These are phyloP conservation scores for Hygrophorus pudorinus DNA, from an alignment of 768 basidiomycete species.

Conservation along the genomic window DNA sequence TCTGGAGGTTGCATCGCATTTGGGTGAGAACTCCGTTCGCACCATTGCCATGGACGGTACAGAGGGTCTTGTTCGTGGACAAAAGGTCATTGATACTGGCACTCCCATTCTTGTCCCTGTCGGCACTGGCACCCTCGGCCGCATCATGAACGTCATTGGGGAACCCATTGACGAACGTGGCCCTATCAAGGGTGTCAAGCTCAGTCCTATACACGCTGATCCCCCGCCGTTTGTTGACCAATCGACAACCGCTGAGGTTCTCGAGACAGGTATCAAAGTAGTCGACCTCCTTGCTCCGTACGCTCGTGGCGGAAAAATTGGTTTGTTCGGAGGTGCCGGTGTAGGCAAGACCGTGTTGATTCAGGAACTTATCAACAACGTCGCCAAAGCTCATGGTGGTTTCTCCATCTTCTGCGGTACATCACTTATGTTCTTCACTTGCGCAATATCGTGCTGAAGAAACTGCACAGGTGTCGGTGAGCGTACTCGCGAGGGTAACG, in stretches of 20 bases:
- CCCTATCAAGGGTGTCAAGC: slow-evolving; percentile 92
- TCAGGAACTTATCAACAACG: slow-evolving; percentile 99
- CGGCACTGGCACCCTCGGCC: slow-evolving; percentile 87
- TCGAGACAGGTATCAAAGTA: slow-evolving; percentile 99
- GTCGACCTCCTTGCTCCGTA: slow-evolving; percentile 99
- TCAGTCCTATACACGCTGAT: slow-evolving; percentile 91
- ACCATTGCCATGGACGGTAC: slow-evolving; percentile 99
- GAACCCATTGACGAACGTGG: slow-evolving; percentile 99
- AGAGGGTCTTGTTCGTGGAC: slow-evolving; percentile 98
- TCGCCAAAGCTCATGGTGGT: slow-evolving; percentile 99
- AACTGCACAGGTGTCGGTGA: slow-evolving; percentile 83
- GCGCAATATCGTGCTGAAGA: slow-evolving; percentile 1
- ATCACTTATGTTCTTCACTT: slow-evolving; percentile 13
- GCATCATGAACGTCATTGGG: slow-evolving; percentile 99
- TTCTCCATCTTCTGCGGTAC: slow-evolving; percentile 98
- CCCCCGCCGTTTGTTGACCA: slow-evolving; percentile 97
- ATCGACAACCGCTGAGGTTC: slow-evolving; percentile 95
- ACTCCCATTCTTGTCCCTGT: slow-evolving; percentile 95
- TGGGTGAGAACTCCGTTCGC: slow-evolving; percentile 98
- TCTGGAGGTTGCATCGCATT: slow-evolving; percentile 96
- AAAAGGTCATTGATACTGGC: slow-evolving; percentile 95
- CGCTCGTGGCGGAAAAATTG: slow-evolving; percentile 99
- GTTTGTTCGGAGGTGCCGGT: slow-evolving; percentile 99
- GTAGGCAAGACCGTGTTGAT: slow-evolving; percentile 99
- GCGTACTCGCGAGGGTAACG: slow-evolving; percentile 99